These are phyloP conservation scores for Blastomyces silverae DNA, from an alignment of 2,329 filamentous ascomycete species.

Conservation along the genomic window DNA sequence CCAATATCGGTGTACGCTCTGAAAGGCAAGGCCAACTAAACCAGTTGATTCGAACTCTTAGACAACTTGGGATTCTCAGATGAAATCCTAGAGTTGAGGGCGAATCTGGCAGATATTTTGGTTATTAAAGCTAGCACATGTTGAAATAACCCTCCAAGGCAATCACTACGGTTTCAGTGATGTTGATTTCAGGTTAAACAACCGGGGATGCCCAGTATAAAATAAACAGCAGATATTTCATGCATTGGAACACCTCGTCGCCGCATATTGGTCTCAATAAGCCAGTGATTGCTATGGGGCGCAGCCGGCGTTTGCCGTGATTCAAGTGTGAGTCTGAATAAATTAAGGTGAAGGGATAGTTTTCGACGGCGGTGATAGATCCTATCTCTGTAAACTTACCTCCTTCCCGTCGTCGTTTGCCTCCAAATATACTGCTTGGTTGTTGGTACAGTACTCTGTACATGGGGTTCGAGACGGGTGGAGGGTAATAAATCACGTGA, in stretches of 20 bases:
- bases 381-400: too few species aligned
- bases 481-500: not conserved
- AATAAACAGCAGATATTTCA: not conserved
- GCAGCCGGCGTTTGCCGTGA: not conserved
- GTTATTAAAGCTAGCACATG: not conserved
- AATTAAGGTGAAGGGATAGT: not conserved
- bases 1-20: not conserved
- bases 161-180: not conserved
- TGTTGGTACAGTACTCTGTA: not conserved
- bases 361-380: not conserved
- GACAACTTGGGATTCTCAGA: not conserved
- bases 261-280: slow-evolving; percentile 6
- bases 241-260: not conserved
- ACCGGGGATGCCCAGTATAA: not conserved
- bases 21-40: not conserved
- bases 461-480: not conserved
- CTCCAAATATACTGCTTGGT: not conserved
- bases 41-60: not conserved
- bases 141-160: not conserved
- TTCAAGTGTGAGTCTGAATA: not conserved
- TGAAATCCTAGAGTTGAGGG: not conserved
- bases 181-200: not conserved
- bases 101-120: not conserved
- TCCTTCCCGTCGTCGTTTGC: not conserved
- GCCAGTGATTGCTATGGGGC: not conserved